phyloP scores from a whole-genome alignment of 768 basidiomycete genomes.

The Suillus luteus region DNA sequence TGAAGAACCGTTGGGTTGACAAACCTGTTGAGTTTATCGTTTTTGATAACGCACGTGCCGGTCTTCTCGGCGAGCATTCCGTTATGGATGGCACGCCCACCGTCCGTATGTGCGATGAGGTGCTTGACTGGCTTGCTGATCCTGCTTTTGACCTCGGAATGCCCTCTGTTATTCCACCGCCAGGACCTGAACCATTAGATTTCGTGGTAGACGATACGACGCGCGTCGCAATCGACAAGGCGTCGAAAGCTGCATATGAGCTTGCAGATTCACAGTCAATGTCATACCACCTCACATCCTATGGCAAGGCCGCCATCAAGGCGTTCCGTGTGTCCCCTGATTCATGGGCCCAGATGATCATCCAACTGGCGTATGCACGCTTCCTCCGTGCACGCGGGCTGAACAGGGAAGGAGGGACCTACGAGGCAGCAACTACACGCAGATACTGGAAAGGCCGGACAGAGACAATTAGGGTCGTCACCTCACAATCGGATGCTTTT shows the following conservation, averaged over 20 bases:
- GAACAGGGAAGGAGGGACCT: constrained; percentile 67
- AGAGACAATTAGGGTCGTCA: constrained; percentile 89
- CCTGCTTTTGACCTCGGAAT: constrained; percentile 67
- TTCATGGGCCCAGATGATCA: constrained; percentile 91
- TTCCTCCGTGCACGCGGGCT: constrained; percentile 38
- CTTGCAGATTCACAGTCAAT: constrained; percentile 68
- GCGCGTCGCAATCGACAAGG: constrained; percentile 51
- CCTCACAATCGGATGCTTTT: constrained; percentile 75
- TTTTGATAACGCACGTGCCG: constrained; percentile 78
- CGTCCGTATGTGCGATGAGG: constrained; percentile 67
- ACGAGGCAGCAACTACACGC: constrained; percentile 92
- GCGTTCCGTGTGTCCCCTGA: constrained; percentile 88
- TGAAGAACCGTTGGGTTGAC: constrained; percentile 84
- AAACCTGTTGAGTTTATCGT: constrained; percentile 89
- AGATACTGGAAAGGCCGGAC: constrained; percentile 88
- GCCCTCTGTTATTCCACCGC: constrained; percentile 17
- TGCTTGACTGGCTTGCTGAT: constrained; percentile 60
- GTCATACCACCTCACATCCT: constrained; percentile 62
- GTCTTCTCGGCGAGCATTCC: constrained; percentile 92
- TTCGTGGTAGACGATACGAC: constrained; percentile 46
- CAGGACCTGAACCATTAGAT: constrained; percentile 55
- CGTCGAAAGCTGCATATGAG: constrained; percentile 54
- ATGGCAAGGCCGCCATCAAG: constrained; percentile 89
- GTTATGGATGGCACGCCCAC: constrained; percentile 90
- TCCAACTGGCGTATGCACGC: constrained; percentile 86